Evolutionary conservation across 1,139 yeast species (phyloP).

Genomic region (Sugiyamaella neomexicana): DNA sequence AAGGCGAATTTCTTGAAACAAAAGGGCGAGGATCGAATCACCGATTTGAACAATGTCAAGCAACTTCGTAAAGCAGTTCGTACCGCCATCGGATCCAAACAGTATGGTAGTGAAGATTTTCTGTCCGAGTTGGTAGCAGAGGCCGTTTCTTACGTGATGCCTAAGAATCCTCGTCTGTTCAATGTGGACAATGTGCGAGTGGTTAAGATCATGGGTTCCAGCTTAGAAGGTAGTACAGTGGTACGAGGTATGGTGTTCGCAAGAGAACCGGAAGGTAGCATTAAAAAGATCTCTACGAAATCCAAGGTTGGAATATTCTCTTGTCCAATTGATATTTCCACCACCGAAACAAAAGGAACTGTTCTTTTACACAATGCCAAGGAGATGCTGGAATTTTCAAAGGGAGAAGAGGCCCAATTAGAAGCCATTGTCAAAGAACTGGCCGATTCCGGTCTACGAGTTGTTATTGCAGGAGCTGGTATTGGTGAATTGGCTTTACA

Average conservation of each 20-base stretch:
- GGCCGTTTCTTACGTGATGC: conserved; percentile 79
- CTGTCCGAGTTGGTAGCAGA: conserved; percentile 80
- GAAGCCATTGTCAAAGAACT: conserved; percentile 85
- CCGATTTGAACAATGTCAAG: conserved; percentile 53
- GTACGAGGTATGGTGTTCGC: conserved; percentile 98
- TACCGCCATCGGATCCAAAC: conserved; percentile 92
- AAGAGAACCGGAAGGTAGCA: conserved; percentile 89
- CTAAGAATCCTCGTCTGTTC: conserved; percentile 61
- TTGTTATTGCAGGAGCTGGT: conserved; percentile 89
- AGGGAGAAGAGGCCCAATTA: conserved; percentile 94
- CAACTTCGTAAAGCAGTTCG: conserved; percentile 73
- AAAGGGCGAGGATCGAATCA: conserved; percentile 58
- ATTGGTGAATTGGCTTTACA: conserved; percentile 93
- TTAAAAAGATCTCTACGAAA: conserved; percentile 59
- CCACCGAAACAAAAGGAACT: conserved; percentile 97
- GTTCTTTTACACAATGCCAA: conserved; percentile 92
- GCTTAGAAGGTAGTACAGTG: conserved; percentile 71
- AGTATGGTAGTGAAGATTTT: conserved; percentile 81
- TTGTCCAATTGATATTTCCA: conserved; percentile 89
- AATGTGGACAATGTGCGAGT: conserved; percentile 93
- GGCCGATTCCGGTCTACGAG: conserved; percentile 79
- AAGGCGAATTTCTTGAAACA: conserved; percentile 2
- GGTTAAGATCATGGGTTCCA: conserved; percentile 93
- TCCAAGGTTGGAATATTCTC: conserved; percentile 92
- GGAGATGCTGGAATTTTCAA: conserved; percentile 93